phyloP scores from a whole-genome alignment of 192 early-diverging fungal species.

The Coemansia umbellata region DNA sequence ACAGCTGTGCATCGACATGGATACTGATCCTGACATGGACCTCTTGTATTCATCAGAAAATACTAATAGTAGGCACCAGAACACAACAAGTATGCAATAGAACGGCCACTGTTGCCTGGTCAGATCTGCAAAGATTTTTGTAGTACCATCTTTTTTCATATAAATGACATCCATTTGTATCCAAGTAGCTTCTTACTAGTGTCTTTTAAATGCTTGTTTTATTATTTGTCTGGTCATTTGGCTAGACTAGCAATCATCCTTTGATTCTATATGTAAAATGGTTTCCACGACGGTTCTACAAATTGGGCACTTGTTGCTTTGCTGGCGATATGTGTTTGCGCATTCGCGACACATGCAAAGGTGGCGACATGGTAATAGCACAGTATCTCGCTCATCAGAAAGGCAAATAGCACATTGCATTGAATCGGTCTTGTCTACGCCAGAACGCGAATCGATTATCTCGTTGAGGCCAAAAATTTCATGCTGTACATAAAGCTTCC shows the following conservation, averaged over 20 bases:
- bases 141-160: no score
- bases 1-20: constrained; percentile 14
- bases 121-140: no score
- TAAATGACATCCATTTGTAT: no score
- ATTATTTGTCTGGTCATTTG: background rate
- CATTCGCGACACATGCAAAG: constrained; percentile 74
- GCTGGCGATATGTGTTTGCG: constrained; percentile 61
- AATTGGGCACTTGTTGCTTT: constrained; percentile 52
- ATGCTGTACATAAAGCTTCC: constrained; percentile 29
- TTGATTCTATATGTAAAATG: constrained; percentile 29
- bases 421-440: constrained; percentile 28
- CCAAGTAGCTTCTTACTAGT: no score
- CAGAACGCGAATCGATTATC: constrained; percentile 6
- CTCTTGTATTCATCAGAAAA: no score
- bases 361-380: constrained; percentile 77
- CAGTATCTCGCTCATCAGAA: constrained; percentile 65
- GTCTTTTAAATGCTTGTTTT: background rate
- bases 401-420: constrained; percentile 77
- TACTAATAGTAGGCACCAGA: no score
- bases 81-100: no score
- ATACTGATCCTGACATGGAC: background rate
- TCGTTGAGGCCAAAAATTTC: constrained; percentile 46
- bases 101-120: no score
- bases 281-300: constrained; percentile 44
- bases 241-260: background rate